Evolutionary conservation across 208 protist species (phyloP).

Genomic region (Trypanosoma vivax): DNA sequence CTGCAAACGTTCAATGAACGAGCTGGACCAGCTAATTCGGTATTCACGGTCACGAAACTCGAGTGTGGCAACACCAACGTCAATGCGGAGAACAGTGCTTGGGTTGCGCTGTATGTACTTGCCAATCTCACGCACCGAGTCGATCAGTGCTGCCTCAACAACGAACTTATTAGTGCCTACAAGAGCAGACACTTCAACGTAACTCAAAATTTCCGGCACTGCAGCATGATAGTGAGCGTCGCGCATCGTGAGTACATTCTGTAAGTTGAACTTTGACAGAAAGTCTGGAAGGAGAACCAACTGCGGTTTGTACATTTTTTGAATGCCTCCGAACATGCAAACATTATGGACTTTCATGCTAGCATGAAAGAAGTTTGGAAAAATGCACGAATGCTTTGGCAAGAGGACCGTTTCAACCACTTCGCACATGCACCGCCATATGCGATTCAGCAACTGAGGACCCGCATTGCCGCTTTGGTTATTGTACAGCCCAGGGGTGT

Average conservation of each 20-base stretch:
- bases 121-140: conserved; percentile 78
- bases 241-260: conserved; percentile 65
- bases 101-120: conserved; percentile 74
- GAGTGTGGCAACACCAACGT: conserved; percentile 58
- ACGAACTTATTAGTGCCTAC: conserved; percentile 49
- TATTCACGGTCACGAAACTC: conserved; percentile 68
- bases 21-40: conserved; percentile 64
- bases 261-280: conserved; percentile 70
- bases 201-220: conserved; percentile 39
- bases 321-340: conserved; percentile 35
- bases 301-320: conserved; percentile 73
- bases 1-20: conserved; percentile 41
- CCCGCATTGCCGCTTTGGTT: conserved; percentile 59
- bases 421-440: conserved; percentile 66
- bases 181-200: conserved; percentile 30
- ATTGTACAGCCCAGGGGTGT: conserved; percentile 43
- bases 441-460: conserved; percentile 46
- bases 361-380: conserved; percentile 73
- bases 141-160: conserved; percentile 69
- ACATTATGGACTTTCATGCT: conserved; percentile 72
- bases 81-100: conserved; percentile 47
- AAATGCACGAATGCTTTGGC: conserved; percentile 51
- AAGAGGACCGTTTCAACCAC: conserved; percentile 53
- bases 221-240: conserved; percentile 81
- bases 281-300: conserved; percentile 78